These are phyloP conservation scores for Candida sojae DNA, from an alignment of 1,139 yeast genomes.

Conservation along the genomic window DNA sequence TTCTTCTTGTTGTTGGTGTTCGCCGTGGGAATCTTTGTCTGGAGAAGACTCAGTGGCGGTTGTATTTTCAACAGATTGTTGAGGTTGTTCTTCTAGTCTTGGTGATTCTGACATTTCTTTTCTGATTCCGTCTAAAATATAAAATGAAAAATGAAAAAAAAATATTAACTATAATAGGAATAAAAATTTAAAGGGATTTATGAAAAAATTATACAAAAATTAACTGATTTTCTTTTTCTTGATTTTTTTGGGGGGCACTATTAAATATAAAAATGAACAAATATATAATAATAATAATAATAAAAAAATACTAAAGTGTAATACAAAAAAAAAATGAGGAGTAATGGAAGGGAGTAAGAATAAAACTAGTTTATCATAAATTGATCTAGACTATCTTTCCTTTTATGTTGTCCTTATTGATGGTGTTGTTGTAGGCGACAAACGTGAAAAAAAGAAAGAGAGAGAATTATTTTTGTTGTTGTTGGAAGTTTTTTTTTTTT, in stretches of 20 bases:
- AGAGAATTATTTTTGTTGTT: not conserved
- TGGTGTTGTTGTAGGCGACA: not conserved
- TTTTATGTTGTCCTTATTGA: not conserved
- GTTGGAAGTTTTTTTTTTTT: not conserved
- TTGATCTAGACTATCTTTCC: not conserved
- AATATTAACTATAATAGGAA: not conserved
- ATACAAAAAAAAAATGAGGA: not conserved
- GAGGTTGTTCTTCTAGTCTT: slow-evolving; percentile 6
- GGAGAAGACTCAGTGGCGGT: not conserved
- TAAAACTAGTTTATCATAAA: not conserved
- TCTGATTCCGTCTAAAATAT: not conserved
- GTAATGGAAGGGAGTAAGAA: not conserved
- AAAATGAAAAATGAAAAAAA: not conserved
- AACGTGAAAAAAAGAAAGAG: not conserved
- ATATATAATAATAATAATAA: too few species aligned
- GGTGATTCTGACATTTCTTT: slow-evolving; percentile 1
- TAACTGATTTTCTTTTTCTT: not conserved
- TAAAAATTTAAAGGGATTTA: not conserved
- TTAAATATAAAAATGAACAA: too few species aligned
- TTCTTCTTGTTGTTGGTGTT: slow-evolving; percentile 13
- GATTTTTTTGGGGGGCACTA: not conserved
- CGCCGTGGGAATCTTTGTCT: slow-evolving; percentile 2
- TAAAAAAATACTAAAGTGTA: too few species aligned
- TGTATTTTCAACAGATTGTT: slow-evolving; percentile 6
- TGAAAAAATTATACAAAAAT: not conserved